These are phyloP conservation scores for Cornus controversa DNA, from an alignment of 148 eudicot species.

Conservation along the genomic window DNA sequence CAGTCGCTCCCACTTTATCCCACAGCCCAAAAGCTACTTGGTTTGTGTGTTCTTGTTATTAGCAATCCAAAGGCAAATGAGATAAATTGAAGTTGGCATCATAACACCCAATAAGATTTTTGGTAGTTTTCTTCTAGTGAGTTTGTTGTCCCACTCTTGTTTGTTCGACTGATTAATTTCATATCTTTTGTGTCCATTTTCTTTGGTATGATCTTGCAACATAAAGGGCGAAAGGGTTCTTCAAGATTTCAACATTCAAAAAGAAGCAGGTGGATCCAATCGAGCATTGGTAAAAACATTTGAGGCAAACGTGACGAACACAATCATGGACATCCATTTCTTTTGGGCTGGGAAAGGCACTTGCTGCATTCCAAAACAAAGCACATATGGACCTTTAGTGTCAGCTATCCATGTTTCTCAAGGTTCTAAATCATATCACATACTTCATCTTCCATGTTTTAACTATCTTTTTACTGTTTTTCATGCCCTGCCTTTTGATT, in stretches of 20 bases:
- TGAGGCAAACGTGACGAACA: conserved; percentile 34
- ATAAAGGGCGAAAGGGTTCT: conserved; percentile 36
- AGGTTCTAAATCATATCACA: conserved; percentile 15
- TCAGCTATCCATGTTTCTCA: conserved; percentile 42
- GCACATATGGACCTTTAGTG: conserved; percentile 43
- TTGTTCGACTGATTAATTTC: background rate
- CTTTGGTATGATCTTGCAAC: background rate
- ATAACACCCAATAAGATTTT: background rate
- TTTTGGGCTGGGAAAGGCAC: conserved; percentile 50
- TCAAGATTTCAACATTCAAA: conserved; percentile 34
- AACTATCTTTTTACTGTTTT: background rate
- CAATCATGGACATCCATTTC: conserved; percentile 36
- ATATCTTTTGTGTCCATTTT: background rate
- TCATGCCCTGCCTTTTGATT: background rate
- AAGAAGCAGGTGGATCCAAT: conserved; percentile 30
- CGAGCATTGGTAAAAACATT: conserved; percentile 24
- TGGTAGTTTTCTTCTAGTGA: background rate
- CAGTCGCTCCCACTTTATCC: no score
- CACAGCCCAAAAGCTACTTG: no score
- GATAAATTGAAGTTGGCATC: no score
- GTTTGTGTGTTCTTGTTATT: no score
- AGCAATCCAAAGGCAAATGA: no score
- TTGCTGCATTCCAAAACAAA: conserved; percentile 43
- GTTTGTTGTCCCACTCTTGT: background rate
- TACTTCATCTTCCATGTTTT: background rate